These are phyloP conservation scores for Trichoderma sp. DNA, from an alignment of 2,329 filamentous ascomycete species.

Conservation along the genomic window DNA sequence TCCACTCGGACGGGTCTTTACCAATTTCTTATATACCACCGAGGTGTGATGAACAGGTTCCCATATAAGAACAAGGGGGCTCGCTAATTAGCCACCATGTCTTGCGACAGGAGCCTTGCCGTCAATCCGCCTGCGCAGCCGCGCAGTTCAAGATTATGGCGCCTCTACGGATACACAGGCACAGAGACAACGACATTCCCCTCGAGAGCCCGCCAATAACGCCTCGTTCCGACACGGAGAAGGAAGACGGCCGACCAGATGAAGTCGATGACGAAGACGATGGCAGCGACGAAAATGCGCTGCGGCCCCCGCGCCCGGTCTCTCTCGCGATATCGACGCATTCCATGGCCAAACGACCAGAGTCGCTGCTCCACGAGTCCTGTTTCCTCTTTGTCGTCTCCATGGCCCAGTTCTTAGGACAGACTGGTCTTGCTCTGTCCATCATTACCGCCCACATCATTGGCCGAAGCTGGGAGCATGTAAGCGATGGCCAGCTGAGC, in stretches of 20 bases:
- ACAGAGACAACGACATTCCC: background rate
- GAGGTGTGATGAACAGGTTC: background rate
- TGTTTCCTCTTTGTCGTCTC: constrained; percentile 12
- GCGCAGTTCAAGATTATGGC: constrained; percentile 2
- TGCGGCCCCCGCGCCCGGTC: background rate
- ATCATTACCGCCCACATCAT: constrained; percentile 7
- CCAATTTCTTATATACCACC: constrained; percentile 9
- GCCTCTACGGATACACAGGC: background rate
- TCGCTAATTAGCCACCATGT: constrained; percentile 5
- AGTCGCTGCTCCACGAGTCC: constrained; percentile 6
- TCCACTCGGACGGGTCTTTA: background rate
- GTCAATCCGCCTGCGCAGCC: background rate
- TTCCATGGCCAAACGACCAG: constrained; percentile 5
- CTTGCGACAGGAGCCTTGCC: background rate
- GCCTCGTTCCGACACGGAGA: background rate
- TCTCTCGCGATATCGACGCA: background rate
- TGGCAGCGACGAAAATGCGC: background rate
- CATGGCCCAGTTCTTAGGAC: constrained; percentile 1
- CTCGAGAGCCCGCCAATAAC: background rate
- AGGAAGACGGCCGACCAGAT: background rate
- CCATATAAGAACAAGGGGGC: constrained; percentile 8
- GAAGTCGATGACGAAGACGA: background rate
- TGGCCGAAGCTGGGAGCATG: constrained; percentile 4
- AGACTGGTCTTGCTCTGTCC: background rate
- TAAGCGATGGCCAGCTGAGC: constrained; percentile 1